Percentiles rank a stretch among this genome's conserved stretches.
These are phyloP conservation scores for Candida sphagnicola DNA, from an alignment of 805 yeast species.

Conservation along the genomic window DNA sequence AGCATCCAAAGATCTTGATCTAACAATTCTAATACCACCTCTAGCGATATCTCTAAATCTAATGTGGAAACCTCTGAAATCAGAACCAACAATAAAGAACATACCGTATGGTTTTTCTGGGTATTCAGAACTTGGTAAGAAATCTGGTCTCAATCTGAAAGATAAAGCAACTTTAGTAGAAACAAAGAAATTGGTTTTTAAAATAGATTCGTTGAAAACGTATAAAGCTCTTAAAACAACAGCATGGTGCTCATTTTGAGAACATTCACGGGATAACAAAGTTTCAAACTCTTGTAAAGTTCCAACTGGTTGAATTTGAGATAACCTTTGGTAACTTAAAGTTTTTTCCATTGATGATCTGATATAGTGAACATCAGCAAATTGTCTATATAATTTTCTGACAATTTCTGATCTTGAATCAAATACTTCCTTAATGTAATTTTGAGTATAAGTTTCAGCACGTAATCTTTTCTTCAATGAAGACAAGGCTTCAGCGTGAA, in stretches of 20 bases:
- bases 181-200: constrained; percentile 91
- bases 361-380: constrained; percentile 86
- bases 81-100: constrained; percentile 94
- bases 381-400: constrained; percentile 80
- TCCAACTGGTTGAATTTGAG: constrained; percentile 71
- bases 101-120: constrained; percentile 93
- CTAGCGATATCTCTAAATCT: constrained; percentile 96
- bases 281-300: constrained; percentile 71
- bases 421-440: constrained; percentile 74
- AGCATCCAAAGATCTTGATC: constrained; percentile 79
- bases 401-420: constrained; percentile 66
- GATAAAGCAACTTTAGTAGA: constrained; percentile 94
- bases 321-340: constrained; percentile 79
- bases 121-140: constrained; percentile 81
- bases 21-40: constrained; percentile 96
- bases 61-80: constrained; percentile 95
- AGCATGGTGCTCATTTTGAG: constrained; percentile 77
- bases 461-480: constrained; percentile 85
- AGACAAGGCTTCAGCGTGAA: constrained; percentile 70
- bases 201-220: constrained; percentile 77
- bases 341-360: constrained; percentile 70
- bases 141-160: constrained; percentile 82
- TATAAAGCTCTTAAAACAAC: constrained; percentile 78
- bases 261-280: constrained; percentile 61
- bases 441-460: constrained; percentile 88